phyloP scores from a whole-genome alignment of 257 asterid genomes.

The Solanum pinnatisectum region DNA sequence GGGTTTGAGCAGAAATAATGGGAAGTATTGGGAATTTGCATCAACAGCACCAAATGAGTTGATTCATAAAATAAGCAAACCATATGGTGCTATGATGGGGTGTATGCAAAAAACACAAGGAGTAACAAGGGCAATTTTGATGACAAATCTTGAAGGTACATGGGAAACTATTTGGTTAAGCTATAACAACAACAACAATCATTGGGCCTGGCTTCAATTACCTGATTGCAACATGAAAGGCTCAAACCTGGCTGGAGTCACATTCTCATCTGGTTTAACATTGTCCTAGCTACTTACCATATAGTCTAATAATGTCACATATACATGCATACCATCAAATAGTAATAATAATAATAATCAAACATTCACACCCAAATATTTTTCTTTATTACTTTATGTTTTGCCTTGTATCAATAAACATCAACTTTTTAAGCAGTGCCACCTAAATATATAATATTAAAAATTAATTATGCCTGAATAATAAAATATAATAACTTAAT shows the following conservation, averaged over 20 bases:
- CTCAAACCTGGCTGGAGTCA: constrained; percentile 35
- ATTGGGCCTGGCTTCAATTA: constrained; percentile 18
- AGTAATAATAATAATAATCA: not conserved
- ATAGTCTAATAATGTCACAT: not conserved
- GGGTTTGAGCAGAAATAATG: constrained; percentile 20
- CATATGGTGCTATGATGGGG: constrained; percentile 42
- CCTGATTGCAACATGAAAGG: constrained; percentile 30
- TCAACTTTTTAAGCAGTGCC: too few species aligned
- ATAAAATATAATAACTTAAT: not conserved
- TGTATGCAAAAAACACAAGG: constrained; percentile 24
- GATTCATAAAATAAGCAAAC: constrained; percentile 23
- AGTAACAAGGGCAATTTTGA: constrained; percentile 14
- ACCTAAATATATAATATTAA: too few species aligned
- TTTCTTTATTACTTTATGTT: not conserved
- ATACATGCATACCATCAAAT: not conserved
- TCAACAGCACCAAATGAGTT: constrained; percentile 21
- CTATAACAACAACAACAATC: constrained; percentile 1
- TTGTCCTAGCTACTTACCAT: not conserved
- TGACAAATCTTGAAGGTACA: constrained; percentile 33
- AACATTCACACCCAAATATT: not conserved
- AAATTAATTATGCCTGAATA: not conserved
- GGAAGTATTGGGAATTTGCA: constrained; percentile 25
- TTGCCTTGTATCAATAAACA: not conserved
- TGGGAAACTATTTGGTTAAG: constrained; percentile 37
- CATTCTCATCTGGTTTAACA: constrained; percentile 25